phyloP scores from a whole-genome alignment of 2,329 filamentous ascomycete species.

The Penicillium palitans region DNA sequence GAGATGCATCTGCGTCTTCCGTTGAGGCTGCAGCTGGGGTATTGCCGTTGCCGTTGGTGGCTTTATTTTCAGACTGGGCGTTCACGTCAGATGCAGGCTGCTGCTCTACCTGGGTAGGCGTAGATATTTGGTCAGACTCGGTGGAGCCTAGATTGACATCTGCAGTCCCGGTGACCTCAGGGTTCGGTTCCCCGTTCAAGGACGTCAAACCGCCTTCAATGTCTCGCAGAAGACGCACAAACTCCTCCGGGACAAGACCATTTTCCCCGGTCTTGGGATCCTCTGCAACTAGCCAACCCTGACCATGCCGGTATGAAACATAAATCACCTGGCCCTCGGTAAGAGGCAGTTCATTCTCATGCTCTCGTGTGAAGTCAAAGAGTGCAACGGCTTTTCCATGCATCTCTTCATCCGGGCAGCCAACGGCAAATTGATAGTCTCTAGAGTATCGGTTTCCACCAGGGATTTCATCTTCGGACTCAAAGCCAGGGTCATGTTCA shows the following conservation, averaged over 20 bases:
- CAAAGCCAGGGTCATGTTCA: slow-evolving; percentile 33
- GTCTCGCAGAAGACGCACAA: slow-evolving; percentile 86
- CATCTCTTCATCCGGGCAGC: slow-evolving; percentile 94
- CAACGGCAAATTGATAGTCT: slow-evolving; percentile 93
- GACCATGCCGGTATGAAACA: slow-evolving; percentile 92
- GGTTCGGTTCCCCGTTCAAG: slow-evolving; percentile 56
- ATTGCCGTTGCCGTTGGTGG: slow-evolving; percentile 17
- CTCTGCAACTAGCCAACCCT: slow-evolving; percentile 96
- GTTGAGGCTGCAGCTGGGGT: slow-evolving; percentile 3
- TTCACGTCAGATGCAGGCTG: slow-evolving; percentile 2
- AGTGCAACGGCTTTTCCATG: slow-evolving; percentile 93
- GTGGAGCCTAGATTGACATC: slow-evolving; percentile 58
- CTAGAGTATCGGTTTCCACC: slow-evolving; percentile 74
- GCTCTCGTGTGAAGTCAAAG: slow-evolving; percentile 92
- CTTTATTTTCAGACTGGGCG: background rate
- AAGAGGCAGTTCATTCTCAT: slow-evolving; percentile 91
- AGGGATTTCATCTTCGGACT: slow-evolving; percentile 53
- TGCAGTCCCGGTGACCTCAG: slow-evolving; percentile 47
- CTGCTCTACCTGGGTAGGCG: slow-evolving; percentile 33
- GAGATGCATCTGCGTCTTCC: slow-evolving; percentile 3
- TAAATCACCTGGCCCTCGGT: slow-evolving; percentile 95
- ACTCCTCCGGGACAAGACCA: slow-evolving; percentile 93
- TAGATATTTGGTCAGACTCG: slow-evolving; percentile 33
- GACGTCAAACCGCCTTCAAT: slow-evolving; percentile 87
- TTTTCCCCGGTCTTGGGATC: slow-evolving; percentile 93